phyloP scores from a whole-genome alignment of 2,329 filamentous ascomycete species.

The Diaporthe citriasiana region DNA sequence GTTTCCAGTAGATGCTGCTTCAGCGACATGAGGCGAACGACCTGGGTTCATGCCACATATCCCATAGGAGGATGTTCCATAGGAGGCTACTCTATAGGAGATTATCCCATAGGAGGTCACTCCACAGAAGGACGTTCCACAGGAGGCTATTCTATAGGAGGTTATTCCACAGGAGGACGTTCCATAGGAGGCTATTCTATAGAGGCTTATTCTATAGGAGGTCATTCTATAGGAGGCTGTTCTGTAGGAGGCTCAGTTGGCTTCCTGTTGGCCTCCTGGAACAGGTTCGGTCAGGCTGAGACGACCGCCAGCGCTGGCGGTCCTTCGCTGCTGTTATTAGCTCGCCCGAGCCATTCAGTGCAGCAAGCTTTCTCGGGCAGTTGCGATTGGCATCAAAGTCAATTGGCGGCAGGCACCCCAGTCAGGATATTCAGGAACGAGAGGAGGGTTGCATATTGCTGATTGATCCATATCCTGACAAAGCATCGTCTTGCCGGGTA shows the following conservation, averaged over 20 bases:
- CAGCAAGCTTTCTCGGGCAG: conserved; percentile 24
- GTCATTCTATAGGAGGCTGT: too few relatives aligned
- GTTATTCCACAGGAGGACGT: too few relatives aligned
- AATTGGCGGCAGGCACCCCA: background rate
- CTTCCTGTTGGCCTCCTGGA: conserved; percentile 3
- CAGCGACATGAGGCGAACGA: background rate
- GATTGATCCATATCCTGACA: background rate
- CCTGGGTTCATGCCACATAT: conserved; percentile 13
- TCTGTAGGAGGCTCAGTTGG: background rate
- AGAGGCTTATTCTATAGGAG: too few relatives aligned
- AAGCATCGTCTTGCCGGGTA: background rate
- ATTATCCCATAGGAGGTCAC: too few relatives aligned
- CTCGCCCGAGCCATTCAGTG: conserved; percentile 3
- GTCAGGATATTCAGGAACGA: conserved; percentile 19
- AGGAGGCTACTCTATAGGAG: too few relatives aligned
- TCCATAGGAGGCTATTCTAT: too few relatives aligned
- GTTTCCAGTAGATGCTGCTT: conserved; percentile 17
- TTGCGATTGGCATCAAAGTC: conserved; percentile 24
- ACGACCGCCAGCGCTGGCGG: conserved; percentile 1
- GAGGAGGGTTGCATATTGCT: background rate
- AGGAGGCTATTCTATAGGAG: too few relatives aligned
- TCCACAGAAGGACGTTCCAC: too few relatives aligned
- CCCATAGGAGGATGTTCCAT: too few relatives aligned
- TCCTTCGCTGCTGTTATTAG: conserved; percentile 25
- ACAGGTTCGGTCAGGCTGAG: background rate